Conservation (phyloP, 257 asterid genomes). For the Solanum infundibuliforme region DNA sequence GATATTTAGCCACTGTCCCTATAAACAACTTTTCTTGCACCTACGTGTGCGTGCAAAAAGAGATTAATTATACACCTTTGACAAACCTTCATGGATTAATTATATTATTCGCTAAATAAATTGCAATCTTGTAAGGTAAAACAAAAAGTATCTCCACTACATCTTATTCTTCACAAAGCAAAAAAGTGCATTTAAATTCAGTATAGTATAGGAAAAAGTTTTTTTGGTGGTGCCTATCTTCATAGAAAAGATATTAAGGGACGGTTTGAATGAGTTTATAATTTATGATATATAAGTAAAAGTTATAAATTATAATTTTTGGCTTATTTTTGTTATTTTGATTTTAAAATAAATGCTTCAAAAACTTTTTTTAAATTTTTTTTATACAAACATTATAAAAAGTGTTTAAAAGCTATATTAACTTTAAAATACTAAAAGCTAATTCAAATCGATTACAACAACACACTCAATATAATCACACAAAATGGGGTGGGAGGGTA, state of each 20-base stretch:
- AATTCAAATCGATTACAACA: neutral
- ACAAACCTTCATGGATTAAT: neutral
- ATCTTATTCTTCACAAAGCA: neutral
- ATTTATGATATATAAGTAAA: neutral
- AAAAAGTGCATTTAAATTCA: neutral
- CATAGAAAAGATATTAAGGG: neutral
- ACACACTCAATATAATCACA: neutral
- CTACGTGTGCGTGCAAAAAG: constrained; percentile 7
- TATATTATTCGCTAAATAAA: neutral
- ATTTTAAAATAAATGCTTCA: neutral
- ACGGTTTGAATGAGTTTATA: neutral
- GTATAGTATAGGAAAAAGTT: too few relatives aligned
- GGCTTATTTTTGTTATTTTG: neutral
- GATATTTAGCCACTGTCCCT: neutral
- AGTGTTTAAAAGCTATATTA: neutral
- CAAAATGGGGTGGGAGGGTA: fast-evolving
- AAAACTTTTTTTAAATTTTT: neutral
- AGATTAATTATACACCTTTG: constrained; percentile 5
- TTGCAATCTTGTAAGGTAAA: neutral
- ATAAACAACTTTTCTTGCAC: neutral
- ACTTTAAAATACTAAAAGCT: neutral
- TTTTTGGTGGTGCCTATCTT: neutral
- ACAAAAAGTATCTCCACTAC: neutral
- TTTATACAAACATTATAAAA: neutral
- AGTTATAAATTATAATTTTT: neutral